A percentile compares a stretch with the other conserved stretches of the same genome.
Evolutionary conservation across 495 filamentous ascomycete genomes (phyloP).

Genomic region (Durotheca rogersii): DNA sequence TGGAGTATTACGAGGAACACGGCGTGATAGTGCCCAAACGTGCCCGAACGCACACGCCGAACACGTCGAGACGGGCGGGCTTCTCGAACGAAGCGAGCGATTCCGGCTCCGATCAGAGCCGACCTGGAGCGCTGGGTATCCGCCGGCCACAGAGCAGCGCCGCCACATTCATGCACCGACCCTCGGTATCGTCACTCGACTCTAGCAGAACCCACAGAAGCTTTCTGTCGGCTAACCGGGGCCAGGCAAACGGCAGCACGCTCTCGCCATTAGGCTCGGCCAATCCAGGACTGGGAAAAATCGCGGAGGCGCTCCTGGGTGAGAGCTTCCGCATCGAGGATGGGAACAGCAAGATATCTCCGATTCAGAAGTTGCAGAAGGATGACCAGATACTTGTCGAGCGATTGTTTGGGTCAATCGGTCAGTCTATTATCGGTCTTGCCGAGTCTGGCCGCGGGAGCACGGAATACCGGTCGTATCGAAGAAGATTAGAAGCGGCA

Average conservation of each 20-base stretch:
- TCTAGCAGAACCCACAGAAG: slow-evolving; percentile 52
- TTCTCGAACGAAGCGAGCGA: slow-evolving; percentile 37
- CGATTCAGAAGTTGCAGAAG: slow-evolving; percentile 56
- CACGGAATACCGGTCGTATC: slow-evolving; percentile 61
- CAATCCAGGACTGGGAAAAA: slow-evolving; percentile 41
- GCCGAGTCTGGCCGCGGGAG: slow-evolving; percentile 60
- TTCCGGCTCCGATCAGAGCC: slow-evolving; percentile 33
- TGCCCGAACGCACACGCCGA: slow-evolving; percentile 33
- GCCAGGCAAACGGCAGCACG: slow-evolving; percentile 45
- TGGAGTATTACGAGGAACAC: slow-evolving; percentile 25
- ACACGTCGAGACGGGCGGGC: slow-evolving; percentile 34
- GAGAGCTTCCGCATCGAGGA: slow-evolving; percentile 39
- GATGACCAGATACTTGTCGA: slow-evolving; percentile 78
- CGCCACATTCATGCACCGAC: slow-evolving; percentile 43
- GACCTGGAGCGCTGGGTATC: slow-evolving; percentile 25
- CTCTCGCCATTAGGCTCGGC: slow-evolving; percentile 42
- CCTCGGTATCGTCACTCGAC: slow-evolving; percentile 51
- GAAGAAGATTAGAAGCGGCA: slow-evolving; percentile 72
- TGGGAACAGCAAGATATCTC: slow-evolving; percentile 25
- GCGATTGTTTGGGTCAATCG: slow-evolving; percentile 69
- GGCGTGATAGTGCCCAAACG: slow-evolving; percentile 28
- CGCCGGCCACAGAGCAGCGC: slow-evolving; percentile 43
- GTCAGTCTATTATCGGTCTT: slow-evolving; percentile 67
- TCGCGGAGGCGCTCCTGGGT: slow-evolving; percentile 43
- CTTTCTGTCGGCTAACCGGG: slow-evolving; percentile 54